Base-by-base conservation (phyloP, 2,329 filamentous ascomycete genomes). In the Aaosphaeria pasadenensis region DNA sequence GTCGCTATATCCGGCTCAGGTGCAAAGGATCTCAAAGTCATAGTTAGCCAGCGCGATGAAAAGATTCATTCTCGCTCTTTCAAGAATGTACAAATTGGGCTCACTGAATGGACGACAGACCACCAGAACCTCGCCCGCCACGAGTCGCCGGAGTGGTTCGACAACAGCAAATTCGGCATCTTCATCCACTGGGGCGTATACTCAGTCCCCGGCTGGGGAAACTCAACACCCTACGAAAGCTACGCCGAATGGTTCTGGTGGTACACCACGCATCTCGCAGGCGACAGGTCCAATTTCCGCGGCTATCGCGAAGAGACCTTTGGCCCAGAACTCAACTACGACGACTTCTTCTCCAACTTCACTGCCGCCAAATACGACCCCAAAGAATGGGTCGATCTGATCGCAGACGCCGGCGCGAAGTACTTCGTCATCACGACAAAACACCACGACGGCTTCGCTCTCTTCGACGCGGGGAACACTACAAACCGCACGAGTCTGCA, bases 181-280 rank as follows among this genome's bases (percentile, higher is more conserved):
- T 83, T 84, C 56, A 79, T 83, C 38, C 81, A 83, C 50, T 83
- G 81, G 78, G 80, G 81, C 0, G 67, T 75, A 0, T 84, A 82
- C 53, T 64, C 77, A 0, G 79, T 83, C 1, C 76, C 80, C 0
- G 79, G 75, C 4, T 84, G 80, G 79, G 81, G 80, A 1, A 74
- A 74, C 39, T 53, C 54, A 2, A 61, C 62, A 6, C 52, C 64
- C 4, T 70, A 72, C 43, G 75, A 74, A 52, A 60, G 54, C 29
- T 74, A 71, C 47, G 66, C 71, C 0, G 70, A 73, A 54, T 73
- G 70, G 71, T 82, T 78, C 77, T 81, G 74, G 71, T 75, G 77
- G 44, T 68, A 67, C 38, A 71, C 72, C 13, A 66, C 73, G 29
- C 66, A 72, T 32, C 73, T 75, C 36, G 66, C 71, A 2, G 61